phyloP scores from a whole-genome alignment of 2,329 filamentous ascomycete species.

The Colletotrichum somersetense region DNA sequence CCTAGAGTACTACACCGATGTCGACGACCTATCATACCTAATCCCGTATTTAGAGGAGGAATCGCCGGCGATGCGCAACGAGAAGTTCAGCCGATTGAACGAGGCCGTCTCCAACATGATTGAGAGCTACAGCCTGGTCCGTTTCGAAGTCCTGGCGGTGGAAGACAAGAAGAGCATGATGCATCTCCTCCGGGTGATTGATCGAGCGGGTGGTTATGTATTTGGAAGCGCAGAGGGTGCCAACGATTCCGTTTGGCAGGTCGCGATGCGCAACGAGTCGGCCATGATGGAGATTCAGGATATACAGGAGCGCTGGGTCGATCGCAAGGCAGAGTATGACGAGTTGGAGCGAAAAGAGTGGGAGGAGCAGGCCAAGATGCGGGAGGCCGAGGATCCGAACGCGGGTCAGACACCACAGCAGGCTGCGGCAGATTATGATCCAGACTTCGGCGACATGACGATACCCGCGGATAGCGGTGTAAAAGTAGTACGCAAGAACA shows the following conservation, averaged over 20 bases:
- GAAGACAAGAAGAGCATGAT: constrained; percentile 99
- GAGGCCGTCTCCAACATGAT: constrained; percentile 88
- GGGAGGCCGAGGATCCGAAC: constrained; percentile 48
- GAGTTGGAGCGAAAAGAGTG: constrained; percentile 79
- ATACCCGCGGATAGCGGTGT: constrained; percentile 73
- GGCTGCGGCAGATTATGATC: constrained; percentile 57
- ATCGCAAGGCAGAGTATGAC: constrained; percentile 89
- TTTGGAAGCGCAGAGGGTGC: constrained; percentile 92
- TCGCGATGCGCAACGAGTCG: constrained; percentile 86
- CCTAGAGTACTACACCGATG: constrained; percentile 96
- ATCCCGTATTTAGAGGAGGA: constrained; percentile 85
- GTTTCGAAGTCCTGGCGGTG: constrained; percentile 93
- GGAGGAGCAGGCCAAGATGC: constrained; percentile 77
- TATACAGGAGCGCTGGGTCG: constrained; percentile 96
- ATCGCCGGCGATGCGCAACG: constrained; percentile 74
- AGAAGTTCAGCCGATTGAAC: constrained; percentile 88
- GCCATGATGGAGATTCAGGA: constrained; percentile 85
- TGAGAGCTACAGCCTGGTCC: constrained; percentile 89
- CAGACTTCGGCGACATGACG: constrained; percentile 65
- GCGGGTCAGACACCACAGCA: constrained; percentile 16
- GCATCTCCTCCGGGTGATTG: constrained; percentile 87
- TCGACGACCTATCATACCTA: constrained; percentile 90
- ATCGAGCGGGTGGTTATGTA: constrained; percentile 91
- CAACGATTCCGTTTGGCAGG: constrained; percentile 97
- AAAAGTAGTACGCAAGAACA: constrained; percentile 76